A percentile compares a stretch with the other conserved stretches of the same genome.
Conservation (phyloP, 2,329 filamentous ascomycete species). For the Endoconidiophora polonica region DNA sequence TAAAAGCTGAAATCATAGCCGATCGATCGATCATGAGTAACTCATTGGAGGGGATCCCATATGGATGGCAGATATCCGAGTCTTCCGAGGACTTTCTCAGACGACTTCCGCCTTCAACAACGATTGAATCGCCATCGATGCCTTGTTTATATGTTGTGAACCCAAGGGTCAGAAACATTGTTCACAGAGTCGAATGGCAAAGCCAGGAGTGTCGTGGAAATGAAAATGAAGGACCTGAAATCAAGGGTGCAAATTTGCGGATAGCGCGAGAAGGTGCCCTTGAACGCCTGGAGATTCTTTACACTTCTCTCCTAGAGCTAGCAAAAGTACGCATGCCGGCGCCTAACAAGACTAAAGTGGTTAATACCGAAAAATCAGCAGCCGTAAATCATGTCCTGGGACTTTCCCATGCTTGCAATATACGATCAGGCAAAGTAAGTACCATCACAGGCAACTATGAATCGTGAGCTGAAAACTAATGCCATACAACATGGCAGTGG, state of each 20-base stretch:
- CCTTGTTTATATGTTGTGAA: slow-evolving; percentile 64
- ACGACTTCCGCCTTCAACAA: slow-evolving; percentile 51
- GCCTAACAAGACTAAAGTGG: slow-evolving; percentile 25
- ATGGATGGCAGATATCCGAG: slow-evolving; percentile 48
- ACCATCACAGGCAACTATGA: too few relatives aligned
- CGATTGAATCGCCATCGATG: slow-evolving; percentile 26
- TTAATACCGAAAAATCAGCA: slow-evolving; percentile 32
- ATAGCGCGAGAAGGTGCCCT: slow-evolving; percentile 36
- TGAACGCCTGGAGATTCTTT: slow-evolving; percentile 30
- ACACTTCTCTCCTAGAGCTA: slow-evolving; percentile 32
- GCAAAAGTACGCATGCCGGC: slow-evolving; percentile 21
- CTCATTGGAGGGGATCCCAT: slow-evolving; percentile 34
- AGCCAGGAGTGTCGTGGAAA: slow-evolving; percentile 27
- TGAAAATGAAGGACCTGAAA: slow-evolving; percentile 32
- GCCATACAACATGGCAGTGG: slow-evolving; percentile 34
- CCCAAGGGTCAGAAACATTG: slow-evolving; percentile 30
- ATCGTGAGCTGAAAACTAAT: too few relatives aligned
- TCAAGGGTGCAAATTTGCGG: slow-evolving; percentile 27
- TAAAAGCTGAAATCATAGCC: background rate
- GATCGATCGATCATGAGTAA: slow-evolving; percentile 32
- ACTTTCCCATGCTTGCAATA: slow-evolving; percentile 40
- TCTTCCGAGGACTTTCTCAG: slow-evolving; percentile 46
- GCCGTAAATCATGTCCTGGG: slow-evolving; percentile 39
- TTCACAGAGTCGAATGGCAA: slow-evolving; percentile 19
- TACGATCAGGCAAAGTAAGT: slow-evolving; percentile 49